Evolutionary conservation across 176 grass and related monocot species (phyloP).

Genomic region (Triticum aestivum): DNA sequence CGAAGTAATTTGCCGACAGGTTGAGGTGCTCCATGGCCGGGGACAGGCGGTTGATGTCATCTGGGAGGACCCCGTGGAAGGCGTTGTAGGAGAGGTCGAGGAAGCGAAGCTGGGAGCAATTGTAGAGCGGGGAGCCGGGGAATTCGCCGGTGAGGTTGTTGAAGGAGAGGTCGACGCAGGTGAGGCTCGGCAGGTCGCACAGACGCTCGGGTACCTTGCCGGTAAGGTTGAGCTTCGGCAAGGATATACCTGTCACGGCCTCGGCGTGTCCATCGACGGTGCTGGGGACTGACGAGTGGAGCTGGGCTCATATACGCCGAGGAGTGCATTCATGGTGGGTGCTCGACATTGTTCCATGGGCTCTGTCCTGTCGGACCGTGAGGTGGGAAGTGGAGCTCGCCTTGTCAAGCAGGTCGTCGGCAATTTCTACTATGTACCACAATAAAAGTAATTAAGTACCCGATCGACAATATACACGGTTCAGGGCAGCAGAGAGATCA

Average conservation of each 20-base stretch:
- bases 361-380: too few relatives aligned
- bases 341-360: too few relatives aligned
- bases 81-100: too few relatives aligned
- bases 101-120: conserved; percentile 22
- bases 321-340: too few relatives aligned
- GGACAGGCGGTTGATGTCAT: conserved; percentile 21
- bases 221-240: neutral
- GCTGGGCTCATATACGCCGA: too few relatives aligned
- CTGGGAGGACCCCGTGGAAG: conserved; percentile 31
- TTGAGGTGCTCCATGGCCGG: conserved; percentile 12
- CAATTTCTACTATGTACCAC: too few relatives aligned
- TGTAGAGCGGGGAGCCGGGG: neutral
- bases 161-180: neutral
- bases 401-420: too few relatives aligned
- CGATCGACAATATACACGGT: too few relatives aligned
- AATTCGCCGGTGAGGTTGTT: neutral
- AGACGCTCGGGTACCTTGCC: neutral
- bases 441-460: too few relatives aligned
- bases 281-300: too few relatives aligned
- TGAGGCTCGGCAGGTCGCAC: neutral
- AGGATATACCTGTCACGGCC: neutral
- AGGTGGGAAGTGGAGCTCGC: too few relatives aligned
- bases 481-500: too few relatives aligned
- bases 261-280: neutral
- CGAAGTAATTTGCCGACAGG: conserved; percentile 32